Conservation (phyloP, 129 eudicot species). For the Saussurea involucrata region DNA sequence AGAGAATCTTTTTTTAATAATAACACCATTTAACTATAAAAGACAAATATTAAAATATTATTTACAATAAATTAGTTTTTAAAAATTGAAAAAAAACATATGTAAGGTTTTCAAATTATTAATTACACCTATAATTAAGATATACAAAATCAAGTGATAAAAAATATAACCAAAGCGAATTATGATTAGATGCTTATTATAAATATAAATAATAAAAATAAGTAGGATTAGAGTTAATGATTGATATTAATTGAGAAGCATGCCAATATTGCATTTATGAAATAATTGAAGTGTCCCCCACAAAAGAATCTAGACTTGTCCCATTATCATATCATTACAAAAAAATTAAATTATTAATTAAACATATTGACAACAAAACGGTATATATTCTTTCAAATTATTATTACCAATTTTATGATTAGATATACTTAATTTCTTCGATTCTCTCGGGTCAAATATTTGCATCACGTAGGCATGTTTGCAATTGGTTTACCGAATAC, state of each 20-base stretch:
- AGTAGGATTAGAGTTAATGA: conserved; percentile 3
- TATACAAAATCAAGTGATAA: not conserved
- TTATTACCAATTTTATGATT: no score
- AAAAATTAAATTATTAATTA: not conserved
- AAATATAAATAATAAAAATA: not conserved
- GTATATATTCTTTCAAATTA: not conserved
- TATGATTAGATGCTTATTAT: not conserved
- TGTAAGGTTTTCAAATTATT: no score
- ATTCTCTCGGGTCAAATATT: not conserved
- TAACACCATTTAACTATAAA: no score
- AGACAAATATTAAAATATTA: no score
- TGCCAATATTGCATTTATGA: conserved; percentile 24
- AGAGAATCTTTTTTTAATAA: no score
- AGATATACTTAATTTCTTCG: no score
- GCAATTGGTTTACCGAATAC: not conserved
- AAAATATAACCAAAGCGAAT: not conserved
- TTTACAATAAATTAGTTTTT: not conserved
- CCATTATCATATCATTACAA: conserved; percentile 13
- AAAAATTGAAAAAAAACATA: not conserved
- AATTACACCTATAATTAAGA: not conserved
- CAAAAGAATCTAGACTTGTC: conserved; percentile 16
- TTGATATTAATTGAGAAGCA: conserved; percentile 20
- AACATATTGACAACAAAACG: not conserved
- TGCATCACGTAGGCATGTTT: not conserved
- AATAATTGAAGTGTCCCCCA: conserved; percentile 19